Evolutionary conservation across 371 early-diverging fungal genomes (phyloP), one percentile per base, ranked within the genome.

Genomic region (Enteropsectra breve): DNA sequence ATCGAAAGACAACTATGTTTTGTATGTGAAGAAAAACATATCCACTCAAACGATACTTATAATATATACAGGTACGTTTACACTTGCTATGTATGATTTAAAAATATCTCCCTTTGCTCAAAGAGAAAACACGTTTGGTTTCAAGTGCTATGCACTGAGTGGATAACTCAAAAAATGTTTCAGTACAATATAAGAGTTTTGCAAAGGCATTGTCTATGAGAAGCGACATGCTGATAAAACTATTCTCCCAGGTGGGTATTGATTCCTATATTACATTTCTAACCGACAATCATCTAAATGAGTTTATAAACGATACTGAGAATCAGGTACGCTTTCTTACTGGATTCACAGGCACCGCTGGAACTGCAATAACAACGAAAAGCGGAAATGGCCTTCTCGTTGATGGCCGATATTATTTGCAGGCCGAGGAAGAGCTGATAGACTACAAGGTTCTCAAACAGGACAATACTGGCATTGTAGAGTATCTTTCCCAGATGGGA

Each of bases 351-450:
- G 97, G 95, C 11, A 90, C 92, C 6, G 91, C 92, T 26, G 94
- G 88, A 77, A 82, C 83, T 56, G 88, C 88, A 2, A 83, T 90
- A 38, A 84, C 89, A 24, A 84, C 87, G 1, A 46, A 70, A 28
- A 81, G 83, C 18, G 66, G 81, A 30, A 89, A 87, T 15, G 86
- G 86, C 11, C 81, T 92, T 49, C 93, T 91, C 78, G 94, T 94
- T 4, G 97, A 95, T 76, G 91, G 92, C 1, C 83, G 96, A 53
- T 97, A 95, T 84, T 94, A 89, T 81, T 74, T 94, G 67, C 95
- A 94, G 82, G 95, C 94, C 6, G 83, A 87, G 1, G 83, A 89
- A 76, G 87, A 95, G 80, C 80, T 97, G 59, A 90, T 40, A 13
- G 47, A 62, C 26, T 52, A 72, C n/a, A 26, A 48, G 30, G 54